Percentiles rank a stretch among this genome's conserved stretches.
Evolutionary conservation across 257 asterid genomes (phyloP).

Genomic region (Lithospermum erythrorhizon): DNA sequence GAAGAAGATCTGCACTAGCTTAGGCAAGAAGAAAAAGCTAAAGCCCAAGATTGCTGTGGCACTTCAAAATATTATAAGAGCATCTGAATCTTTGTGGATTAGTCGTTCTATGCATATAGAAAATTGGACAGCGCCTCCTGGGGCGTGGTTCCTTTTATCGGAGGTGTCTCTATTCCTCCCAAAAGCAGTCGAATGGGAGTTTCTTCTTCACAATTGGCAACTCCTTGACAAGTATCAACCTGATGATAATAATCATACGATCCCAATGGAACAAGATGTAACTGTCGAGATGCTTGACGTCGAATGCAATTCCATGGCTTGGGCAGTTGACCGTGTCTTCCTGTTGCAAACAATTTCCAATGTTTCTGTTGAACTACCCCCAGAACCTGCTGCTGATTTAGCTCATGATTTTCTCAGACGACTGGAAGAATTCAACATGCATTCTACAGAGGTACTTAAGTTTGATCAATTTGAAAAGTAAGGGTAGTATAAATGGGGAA

Average conservation of each 20-base stretch:
- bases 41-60: conserved; percentile 46
- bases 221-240: conserved; percentile 64
- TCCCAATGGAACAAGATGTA: conserved; percentile 20
- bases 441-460: conserved; percentile 72
- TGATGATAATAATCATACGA: conserved; percentile 28
- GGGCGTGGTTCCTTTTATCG: conserved; percentile 88
- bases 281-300: conserved; percentile 33
- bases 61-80: conserved; percentile 60
- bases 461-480: background rate
- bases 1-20: conserved; percentile 72
- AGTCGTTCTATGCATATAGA: conserved; percentile 42
- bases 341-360: conserved; percentile 88
- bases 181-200: conserved; percentile 81
- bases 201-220: conserved; percentile 81
- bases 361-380: conserved; percentile 68
- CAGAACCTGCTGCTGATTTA: conserved; percentile 83
- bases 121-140: conserved; percentile 94
- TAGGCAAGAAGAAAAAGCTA: conserved; percentile 78
- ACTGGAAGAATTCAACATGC: conserved; percentile 81
- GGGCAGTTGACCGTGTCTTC: conserved; percentile 84
- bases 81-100: conserved; percentile 64
- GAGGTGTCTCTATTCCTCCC: conserved; percentile 74
- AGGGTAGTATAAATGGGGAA: background rate
- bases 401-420: conserved; percentile 73
- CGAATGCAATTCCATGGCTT: conserved; percentile 54